phyloP scores from a whole-genome alignment of 202 grass and related monocot species.

The Elaeis oleifera region DNA sequence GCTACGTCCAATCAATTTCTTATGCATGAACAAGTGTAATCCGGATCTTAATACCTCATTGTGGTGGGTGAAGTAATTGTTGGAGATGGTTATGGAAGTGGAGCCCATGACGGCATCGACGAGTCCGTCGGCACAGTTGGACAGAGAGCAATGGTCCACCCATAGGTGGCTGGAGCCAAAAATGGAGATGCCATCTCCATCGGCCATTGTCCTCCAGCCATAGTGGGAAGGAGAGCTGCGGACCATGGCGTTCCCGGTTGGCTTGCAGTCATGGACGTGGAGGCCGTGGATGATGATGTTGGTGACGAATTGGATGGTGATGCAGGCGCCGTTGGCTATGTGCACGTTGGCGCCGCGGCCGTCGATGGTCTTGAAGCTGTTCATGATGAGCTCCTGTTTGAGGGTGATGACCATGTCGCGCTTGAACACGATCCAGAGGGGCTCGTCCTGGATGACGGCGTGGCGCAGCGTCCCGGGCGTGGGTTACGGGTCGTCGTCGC shows the following conservation, averaged over 20 bases:
- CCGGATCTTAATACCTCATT: constrained; percentile 12
- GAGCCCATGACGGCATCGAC: constrained; percentile 32
- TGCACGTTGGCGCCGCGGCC: constrained; percentile 9
- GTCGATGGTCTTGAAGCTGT: constrained; percentile 15
- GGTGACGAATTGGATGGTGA: constrained; percentile 28
- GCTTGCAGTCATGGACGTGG: constrained; percentile 33
- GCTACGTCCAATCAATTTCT: too few relatives aligned
- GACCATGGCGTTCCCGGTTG: constrained; percentile 36
- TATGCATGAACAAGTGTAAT: too few relatives aligned
- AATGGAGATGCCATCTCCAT: constrained; percentile 28
- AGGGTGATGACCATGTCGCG: too few relatives aligned
- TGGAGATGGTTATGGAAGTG: constrained; percentile 35
- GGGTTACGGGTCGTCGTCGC: too few relatives aligned
- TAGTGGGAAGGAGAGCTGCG: constrained; percentile 33
- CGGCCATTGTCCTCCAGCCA: constrained; percentile 33
- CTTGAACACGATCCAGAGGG: too few relatives aligned
- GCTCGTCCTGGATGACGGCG: too few relatives aligned
- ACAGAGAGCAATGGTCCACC: constrained; percentile 32
- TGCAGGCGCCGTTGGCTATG: constrained; percentile 29
- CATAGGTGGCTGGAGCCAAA: constrained; percentile 31
- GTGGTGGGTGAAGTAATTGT: constrained; percentile 33
- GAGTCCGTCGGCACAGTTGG: constrained; percentile 32
- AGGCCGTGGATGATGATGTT: constrained; percentile 38
- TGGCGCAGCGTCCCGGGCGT: too few relatives aligned
- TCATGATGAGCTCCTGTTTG: constrained; percentile 6